Evolutionary conservation across 2,329 filamentous ascomycete species (phyloP), one percentile per base, ranked within the genome.

Genomic region (Sporothrix inflata): DNA sequence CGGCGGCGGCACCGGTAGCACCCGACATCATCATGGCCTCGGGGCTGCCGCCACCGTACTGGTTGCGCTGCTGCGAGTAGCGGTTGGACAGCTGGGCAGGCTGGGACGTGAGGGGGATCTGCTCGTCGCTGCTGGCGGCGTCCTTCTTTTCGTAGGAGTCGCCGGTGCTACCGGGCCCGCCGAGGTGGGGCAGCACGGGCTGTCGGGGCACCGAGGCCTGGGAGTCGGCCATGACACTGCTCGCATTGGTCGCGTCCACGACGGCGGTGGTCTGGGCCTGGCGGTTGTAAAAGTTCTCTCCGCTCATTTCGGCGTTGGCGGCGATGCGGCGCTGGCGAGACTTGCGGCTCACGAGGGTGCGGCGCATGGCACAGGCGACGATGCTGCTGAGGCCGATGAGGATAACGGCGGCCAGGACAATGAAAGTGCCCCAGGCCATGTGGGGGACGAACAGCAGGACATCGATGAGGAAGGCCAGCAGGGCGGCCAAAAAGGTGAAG

Each of bases 291-390:
- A 92, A 98, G 79, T 94, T 96, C 78, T 96, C 90, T 38, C 95
- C 95, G 79, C 93, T 98, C 94, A 98, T 98, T 80, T 98, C 94
- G 8, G 94, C 93, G 79, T 98, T 97, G 81, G 97, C 92, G 2
- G 90, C 94, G 79, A 98, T 97, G 61, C 94, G 89, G 84, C 91
- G 93, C 86, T 96, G 94, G 74, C 94, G 89, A n/a, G 94, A 93
- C 83, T 98, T 98, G 77, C 95, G 89, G 81, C 93, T 93, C 74
- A 98, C 93, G 72, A 98, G 85, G 2, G 94, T 97, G 73, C 95
- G 90, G 75, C 96, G 92, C 94, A 98, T 98, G 27, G 94, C 94
- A 80, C 94, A 99, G 9, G 94, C 94, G 47, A 98, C 90, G 72
- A 99, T 87, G 55, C 91, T 92, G 79, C 93, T 92, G 30, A 93